These are phyloP conservation scores for Coemansia sp. DNA, from an alignment of 192 early-diverging fungal genomes.

Conservation along the genomic window DNA sequence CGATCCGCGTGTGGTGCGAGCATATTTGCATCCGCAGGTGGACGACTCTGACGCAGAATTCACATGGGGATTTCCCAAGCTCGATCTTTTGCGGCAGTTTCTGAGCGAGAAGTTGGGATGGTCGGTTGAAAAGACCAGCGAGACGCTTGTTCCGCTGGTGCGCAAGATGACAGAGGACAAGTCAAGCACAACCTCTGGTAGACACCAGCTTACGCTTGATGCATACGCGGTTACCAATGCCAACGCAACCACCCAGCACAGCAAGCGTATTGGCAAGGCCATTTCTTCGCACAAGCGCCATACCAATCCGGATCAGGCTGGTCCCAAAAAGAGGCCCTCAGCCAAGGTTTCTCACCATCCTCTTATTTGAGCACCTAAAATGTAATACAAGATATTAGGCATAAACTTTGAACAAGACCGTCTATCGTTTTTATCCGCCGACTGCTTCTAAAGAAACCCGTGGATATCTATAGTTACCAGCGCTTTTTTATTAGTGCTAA, in stretches of 20 bases:
- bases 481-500: no score
- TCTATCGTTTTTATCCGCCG: no score
- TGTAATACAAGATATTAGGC: no score
- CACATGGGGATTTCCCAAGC: conserved; percentile 49
- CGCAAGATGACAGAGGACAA: conserved; percentile 37
- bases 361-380: background rate
- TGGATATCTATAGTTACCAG: no score
- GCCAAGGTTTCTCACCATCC: background rate
- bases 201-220: conserved; percentile 35
- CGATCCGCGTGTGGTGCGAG: conserved; percentile 68
- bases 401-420: no score
- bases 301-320: background rate
- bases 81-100: conserved; percentile 55
- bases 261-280: conserved; percentile 45
- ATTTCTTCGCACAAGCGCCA: conserved; percentile 35
- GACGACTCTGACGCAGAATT: conserved; percentile 26
- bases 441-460: no score
- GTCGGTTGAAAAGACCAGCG: conserved; percentile 39
- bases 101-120: conserved; percentile 50
- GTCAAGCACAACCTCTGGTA: background rate
- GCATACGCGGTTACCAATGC: conserved; percentile 8
- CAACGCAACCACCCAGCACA: conserved; percentile 18
- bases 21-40: conserved; percentile 80
- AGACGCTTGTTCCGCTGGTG: conserved; percentile 51
- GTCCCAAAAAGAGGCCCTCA: background rate